These are phyloP conservation scores for Cystobasidiopsis lactophilus DNA, from an alignment of 768 basidiomycete genomes.

Conservation along the genomic window DNA sequence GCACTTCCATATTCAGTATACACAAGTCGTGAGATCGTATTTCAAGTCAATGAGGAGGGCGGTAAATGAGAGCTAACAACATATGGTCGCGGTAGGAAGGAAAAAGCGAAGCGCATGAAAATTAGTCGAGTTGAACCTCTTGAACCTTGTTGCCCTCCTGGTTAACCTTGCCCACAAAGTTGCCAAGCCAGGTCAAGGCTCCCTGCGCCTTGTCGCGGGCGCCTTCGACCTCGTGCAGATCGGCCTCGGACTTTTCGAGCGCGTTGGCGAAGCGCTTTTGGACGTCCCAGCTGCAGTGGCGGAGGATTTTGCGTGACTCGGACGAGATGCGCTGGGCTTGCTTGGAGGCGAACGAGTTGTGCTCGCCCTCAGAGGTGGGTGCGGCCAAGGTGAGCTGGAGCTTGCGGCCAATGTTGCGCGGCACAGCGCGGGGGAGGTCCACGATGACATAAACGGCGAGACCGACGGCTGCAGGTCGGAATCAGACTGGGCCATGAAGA, in stretches of 20 bases:
- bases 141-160: slow-evolving; percentile 2
- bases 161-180: slow-evolving; percentile 13
- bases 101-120: no score
- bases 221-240: slow-evolving; percentile 33
- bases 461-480: slow-evolving; percentile 32
- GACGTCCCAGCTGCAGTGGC: slow-evolving; percentile 75
- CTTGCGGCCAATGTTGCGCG: slow-evolving; percentile 67
- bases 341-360: slow-evolving; percentile 10
- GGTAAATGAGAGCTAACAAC: no score
- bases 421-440: slow-evolving; percentile 71
- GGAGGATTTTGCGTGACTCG: slow-evolving; percentile 82
- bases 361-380: not conserved
- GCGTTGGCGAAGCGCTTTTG: slow-evolving; percentile 55
- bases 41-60: no score
- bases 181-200: slow-evolving; percentile 50
- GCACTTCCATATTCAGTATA: no score
- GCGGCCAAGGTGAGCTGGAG: slow-evolving; percentile 27
- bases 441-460: slow-evolving; percentile 56
- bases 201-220: slow-evolving; percentile 44
- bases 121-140: slow-evolving; percentile 3
- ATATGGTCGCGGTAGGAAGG: no score
- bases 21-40: no score
- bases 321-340: slow-evolving; percentile 49
- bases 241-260: slow-evolving; percentile 54
- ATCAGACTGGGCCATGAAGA: not conserved